phyloP scores from a whole-genome alignment of 495 filamentous ascomycete genomes.

The Sphaerosporella brunnea region DNA sequence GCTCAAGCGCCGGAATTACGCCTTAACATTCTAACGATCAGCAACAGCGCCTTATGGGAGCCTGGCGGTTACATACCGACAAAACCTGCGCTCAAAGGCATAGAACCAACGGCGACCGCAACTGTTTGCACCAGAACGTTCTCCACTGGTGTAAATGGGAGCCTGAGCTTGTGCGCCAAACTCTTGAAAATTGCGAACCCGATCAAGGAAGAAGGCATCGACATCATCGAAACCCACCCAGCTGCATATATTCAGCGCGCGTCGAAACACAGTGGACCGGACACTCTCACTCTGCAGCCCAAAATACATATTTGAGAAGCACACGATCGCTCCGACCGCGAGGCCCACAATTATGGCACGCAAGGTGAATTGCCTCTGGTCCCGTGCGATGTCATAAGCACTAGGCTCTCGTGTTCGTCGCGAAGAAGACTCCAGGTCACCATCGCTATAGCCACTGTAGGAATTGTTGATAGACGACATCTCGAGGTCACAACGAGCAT shows the following conservation, averaged over 20 bases:
- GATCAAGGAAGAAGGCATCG: conserved; percentile 85
- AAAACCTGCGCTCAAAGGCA: conserved; percentile 92
- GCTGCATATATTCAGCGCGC: conserved; percentile 23
- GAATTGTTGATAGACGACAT: background rate
- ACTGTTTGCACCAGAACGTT: conserved; percentile 94
- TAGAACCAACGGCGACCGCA: conserved; percentile 83
- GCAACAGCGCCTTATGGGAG: conserved; percentile 15
- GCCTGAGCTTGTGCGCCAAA: conserved; percentile 46
- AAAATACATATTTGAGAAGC: conserved; percentile 92
- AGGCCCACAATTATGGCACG: conserved; percentile 68
- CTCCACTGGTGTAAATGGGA: conserved; percentile 83
- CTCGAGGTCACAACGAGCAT: background rate
- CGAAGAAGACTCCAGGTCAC: background rate
- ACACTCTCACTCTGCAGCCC: conserved; percentile 53
- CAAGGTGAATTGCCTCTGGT: conserved; percentile 49
- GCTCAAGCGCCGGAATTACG: conserved; percentile 76
- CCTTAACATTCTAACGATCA: conserved; percentile 3
- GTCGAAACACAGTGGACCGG: background rate
- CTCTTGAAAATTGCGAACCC: conserved; percentile 93
- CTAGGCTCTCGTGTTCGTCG: background rate
- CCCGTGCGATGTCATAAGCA: background rate
- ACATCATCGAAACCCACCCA: conserved; percentile 71
- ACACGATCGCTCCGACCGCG: conserved; percentile 64
- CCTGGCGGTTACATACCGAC: conserved; percentile 45
- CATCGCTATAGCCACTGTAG: background rate